phyloP scores from a whole-genome alignment of 169 alveolate genomes.

The Toxoplasma gondii region DNA sequence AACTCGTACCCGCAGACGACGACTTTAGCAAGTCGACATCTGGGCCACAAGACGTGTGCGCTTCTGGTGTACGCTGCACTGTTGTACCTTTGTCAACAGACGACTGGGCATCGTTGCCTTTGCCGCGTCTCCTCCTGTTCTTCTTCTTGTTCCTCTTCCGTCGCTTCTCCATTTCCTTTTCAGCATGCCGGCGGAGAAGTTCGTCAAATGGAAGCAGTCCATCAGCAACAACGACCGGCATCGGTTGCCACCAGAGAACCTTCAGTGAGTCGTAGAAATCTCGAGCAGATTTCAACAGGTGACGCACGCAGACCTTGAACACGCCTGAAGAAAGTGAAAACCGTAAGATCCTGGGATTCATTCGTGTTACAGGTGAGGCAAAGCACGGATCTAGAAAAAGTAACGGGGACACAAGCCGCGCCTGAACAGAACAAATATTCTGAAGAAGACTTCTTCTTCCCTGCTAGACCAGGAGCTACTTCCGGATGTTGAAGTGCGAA shows the following conservation, averaged over 20 bases:
- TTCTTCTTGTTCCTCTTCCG: neutral
- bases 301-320: slow-evolving; percentile 58
- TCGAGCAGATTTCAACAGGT: slow-evolving; percentile 20
- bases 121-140: neutral
- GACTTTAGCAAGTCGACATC: neutral
- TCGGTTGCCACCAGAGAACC: slow-evolving; percentile 42
- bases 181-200: neutral
- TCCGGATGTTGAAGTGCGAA: no score
- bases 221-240: neutral
- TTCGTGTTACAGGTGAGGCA: neutral
- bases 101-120: neutral
- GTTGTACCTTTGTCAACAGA: neutral
- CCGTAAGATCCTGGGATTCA: neutral
- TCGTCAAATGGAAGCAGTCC: slow-evolving; percentile 13
- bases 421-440: no score
- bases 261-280: neutral
- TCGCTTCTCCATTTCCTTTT: neutral
- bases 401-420: no score
- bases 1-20: neutral
- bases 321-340: slow-evolving; percentile 19
- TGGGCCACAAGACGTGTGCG: neutral
- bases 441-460: no score
- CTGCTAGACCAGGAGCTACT: no score
- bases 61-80: neutral
- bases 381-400: no score